Base-by-base conservation (phyloP, 768 basidiomycete species). In the Russula lepida region DNA sequence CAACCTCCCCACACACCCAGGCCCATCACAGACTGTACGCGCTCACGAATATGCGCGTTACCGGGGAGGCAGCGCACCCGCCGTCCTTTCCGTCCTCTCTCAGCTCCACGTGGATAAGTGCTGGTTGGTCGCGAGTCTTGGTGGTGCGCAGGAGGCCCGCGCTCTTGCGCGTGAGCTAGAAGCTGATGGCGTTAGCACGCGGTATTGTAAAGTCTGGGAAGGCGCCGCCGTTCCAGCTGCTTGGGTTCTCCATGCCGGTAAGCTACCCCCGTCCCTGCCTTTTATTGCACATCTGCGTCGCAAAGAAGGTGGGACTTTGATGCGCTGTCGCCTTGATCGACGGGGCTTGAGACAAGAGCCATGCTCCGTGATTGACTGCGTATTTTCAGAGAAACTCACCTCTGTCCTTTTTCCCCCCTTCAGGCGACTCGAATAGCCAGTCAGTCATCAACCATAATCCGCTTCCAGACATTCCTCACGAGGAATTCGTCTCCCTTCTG, bases 371-470 rank as follows among this genome's bases (percentile, higher is more conserved):
- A 19, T 19, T n/a, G n/a, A n/a, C n/a, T n/a, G n/a, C 39, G n/a
- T 41, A 19, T 41, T 41, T 39, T 41, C 9, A 8, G 1, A 17
- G 9, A 44, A 19, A 33, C 44, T 53, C 4, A 56, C 28, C 7
- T 41, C 2, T 35, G 4, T 2, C 12, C 8, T 21, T 15, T 1
- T 28, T 21, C 15, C 0, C 15, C 30, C 13, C 33, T 50, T 4
- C 63, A 86, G 84, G 75, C 41, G 81, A 87, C 61, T 79, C 78
- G 48, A 78, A 81, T 68, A 73, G 79, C 9, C 81, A 83, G 43
- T 85, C 88, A 13, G 84, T 91, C 54, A 83, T 92, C 66, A 90
- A 93, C 71, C 89, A 93, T 73, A 92, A 92, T 66, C 89, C 91
- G 2, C 77, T 93, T 8, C 91, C 89, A 0, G 91, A 92, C 64